Evolutionary conservation across 305 asterid genomes (phyloP), one percentile per base, ranked within the genome.

Genomic region (Fraxinus baroniana): DNA sequence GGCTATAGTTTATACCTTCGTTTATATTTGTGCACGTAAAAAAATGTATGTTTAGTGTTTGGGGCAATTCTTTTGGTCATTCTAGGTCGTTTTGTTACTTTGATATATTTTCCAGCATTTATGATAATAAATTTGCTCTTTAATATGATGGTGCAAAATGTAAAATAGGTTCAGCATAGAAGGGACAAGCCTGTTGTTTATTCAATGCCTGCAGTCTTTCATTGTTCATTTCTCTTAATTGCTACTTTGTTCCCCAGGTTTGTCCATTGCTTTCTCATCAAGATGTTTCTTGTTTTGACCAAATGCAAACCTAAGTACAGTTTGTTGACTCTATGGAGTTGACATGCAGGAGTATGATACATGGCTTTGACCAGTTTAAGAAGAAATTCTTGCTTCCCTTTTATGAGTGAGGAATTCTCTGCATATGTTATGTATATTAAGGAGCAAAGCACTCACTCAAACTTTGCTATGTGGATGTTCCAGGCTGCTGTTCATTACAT

Each of bases 161-260:
- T 89, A 89, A 88, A 83, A 87, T 86, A 90, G 93, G 94, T 89
- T 88, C 84, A 85, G 91, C 86, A 86, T 89, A 91, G 89, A 89
- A 78, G 89, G 90, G 90, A 88, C 91, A 86, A 84, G 93, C 90
- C 88, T 79, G 89, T 89, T 84, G 88, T 88, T 91, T 86, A 87
- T 87, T 90, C 91, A 87, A 71, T 87, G 89, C 90, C 90, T 89
- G 93, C 89, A 86, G 90, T 90, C 85, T 88, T 85, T 84, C 91
- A 82, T 88, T 87, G 89, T 90, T 86, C 90, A 87, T 90, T 89
- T 87, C 90, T 85, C 87, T 89, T 88, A 88, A 86, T 91, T 89
- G 90, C 83, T 90, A 87, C 89, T 90, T 88, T 88, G 79, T 78
- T 70, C 84, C 81, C 90, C 92, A 90, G 93, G 94, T 91, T 90